Conservation (phyloP, 2,329 filamentous ascomycete genomes). For the Clonostachys rhizophaga region DNA sequence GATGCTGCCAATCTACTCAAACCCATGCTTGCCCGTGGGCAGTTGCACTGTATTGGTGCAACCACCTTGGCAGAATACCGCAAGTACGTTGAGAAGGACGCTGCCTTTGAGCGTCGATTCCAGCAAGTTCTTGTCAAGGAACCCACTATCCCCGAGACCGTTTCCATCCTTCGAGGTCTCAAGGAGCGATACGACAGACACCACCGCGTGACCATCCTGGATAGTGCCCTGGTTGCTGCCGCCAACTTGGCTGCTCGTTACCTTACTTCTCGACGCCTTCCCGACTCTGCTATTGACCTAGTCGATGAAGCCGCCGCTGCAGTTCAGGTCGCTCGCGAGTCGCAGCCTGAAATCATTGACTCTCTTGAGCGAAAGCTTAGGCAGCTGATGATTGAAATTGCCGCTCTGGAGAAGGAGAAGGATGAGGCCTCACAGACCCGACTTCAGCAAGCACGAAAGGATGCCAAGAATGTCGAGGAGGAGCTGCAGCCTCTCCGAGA, state of each 20-base stretch:
- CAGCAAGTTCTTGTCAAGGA: conserved; percentile 98
- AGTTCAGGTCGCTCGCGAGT: conserved; percentile 93
- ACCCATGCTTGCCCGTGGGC: conserved; percentile 94
- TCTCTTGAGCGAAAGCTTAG: conserved; percentile 85
- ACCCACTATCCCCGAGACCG: conserved; percentile 79
- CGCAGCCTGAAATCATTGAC: conserved; percentile 92
- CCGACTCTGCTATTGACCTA: conserved; percentile 93
- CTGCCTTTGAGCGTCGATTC: conserved; percentile 96
- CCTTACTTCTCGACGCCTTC: conserved; percentile 82
- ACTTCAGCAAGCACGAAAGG: conserved; percentile 77
- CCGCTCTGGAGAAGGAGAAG: conserved; percentile 88
- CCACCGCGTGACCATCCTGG: conserved; percentile 94
- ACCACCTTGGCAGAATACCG: conserved; percentile 94
- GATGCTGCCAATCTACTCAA: conserved; percentile 97
- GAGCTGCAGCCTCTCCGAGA: conserved; percentile 87
- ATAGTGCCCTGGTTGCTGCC: conserved; percentile 86
- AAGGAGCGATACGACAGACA: conserved; percentile 99
- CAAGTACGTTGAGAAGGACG: conserved; percentile 99
- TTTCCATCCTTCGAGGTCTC: conserved; percentile 95
- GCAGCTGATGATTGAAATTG: conserved; percentile 95
- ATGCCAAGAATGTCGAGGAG: conserved; percentile 91
- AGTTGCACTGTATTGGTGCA: conserved; percentile 96
- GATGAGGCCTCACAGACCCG: conserved; percentile 87
- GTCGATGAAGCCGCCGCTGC: conserved; percentile 95
- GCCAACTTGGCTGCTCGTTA: conserved; percentile 93